A percentile compares a stretch with the other conserved stretches of the same genome.
Conservation (phyloP, 225 moss, liverwort and hornwort species). For the Physcomitrium patens region DNA sequence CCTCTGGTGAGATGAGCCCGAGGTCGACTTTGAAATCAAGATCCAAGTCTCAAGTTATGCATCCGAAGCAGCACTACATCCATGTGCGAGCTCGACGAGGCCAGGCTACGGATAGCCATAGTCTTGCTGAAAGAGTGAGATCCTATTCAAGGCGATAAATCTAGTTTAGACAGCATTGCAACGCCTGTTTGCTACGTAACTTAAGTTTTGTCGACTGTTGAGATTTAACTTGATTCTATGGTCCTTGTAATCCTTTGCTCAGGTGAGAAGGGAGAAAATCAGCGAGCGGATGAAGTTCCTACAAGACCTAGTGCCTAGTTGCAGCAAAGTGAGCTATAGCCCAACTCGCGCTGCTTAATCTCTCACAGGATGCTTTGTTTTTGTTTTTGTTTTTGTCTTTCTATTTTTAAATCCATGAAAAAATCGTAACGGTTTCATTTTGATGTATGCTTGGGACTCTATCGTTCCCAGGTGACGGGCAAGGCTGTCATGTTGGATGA, state of each 20-base stretch:
- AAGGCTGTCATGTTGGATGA: conserved; percentile 89
- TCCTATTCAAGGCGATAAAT: no score
- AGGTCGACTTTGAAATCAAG: conserved; percentile 26
- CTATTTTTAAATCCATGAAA: background rate
- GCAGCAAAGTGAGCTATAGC: conserved; percentile 54
- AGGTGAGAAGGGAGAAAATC: conserved; percentile 87
- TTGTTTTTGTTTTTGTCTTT: background rate
- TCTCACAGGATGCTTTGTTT: background rate
- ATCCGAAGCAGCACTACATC: conserved; percentile 51
- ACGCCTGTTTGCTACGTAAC: no score
- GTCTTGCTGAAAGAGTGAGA: conserved; percentile 52
- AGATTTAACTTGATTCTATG: conserved; percentile 15
- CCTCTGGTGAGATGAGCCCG: conserved; percentile 43
- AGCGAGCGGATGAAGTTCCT: conserved; percentile 91
- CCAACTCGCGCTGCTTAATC: conserved; percentile 22
- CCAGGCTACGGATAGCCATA: conserved; percentile 55
- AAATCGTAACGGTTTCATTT: background rate
- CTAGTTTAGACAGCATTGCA: no score
- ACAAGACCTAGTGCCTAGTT: conserved; percentile 89
- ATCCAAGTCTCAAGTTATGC: conserved; percentile 25
- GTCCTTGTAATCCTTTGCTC: conserved; percentile 17
- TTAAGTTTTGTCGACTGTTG: no score
- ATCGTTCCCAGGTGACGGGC: conserved; percentile 62
- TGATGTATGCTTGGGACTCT: background rate
- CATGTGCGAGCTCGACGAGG: conserved; percentile 51